Evolutionary conservation across 352 stramenopile species (phyloP).

Genomic region (Pythium chondricola): DNA sequence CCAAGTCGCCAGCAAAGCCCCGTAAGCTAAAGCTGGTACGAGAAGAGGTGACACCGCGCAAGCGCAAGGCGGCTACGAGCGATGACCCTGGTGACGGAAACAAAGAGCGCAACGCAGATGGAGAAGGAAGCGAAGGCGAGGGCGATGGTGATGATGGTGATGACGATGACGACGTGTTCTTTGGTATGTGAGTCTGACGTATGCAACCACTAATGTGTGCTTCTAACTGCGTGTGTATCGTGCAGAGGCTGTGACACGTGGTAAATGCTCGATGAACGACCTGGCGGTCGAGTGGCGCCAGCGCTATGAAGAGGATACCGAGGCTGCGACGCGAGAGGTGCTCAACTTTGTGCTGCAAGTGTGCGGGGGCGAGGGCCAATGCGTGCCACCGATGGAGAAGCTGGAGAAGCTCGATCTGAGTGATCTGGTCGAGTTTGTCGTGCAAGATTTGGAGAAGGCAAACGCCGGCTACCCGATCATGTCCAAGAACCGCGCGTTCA

Average conservation of each 20-base stretch:
- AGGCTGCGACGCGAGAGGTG: constrained; percentile 53
- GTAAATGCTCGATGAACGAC: constrained; percentile 42
- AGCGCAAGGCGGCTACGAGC: neutral
- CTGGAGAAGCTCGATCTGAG: constrained; percentile 71
- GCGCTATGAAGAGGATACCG: constrained; percentile 54
- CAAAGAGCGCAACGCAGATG: constrained; percentile 1
- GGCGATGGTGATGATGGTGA: constrained; percentile 11
- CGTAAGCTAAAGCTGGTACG: constrained; percentile 31
- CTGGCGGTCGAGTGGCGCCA: constrained; percentile 62
- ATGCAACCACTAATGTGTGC: neutral
- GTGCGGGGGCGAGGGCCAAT: constrained; percentile 49
- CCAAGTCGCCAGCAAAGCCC: constrained; percentile 9
- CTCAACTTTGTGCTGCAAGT: constrained; percentile 77
- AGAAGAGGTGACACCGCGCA: constrained; percentile 20
- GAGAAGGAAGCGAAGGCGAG: constrained; percentile 9
- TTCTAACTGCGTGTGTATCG: constrained; percentile 1
- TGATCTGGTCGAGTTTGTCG: constrained; percentile 53
- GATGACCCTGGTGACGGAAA: too few species aligned
- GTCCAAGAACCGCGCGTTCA: constrained; percentile 49
- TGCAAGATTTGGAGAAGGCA: constrained; percentile 52
- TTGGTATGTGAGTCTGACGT: constrained; percentile 13
- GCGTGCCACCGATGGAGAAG: constrained; percentile 37
- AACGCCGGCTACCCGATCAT: constrained; percentile 64
- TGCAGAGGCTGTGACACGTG: constrained; percentile 49
- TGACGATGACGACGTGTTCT: constrained; percentile 19